These are phyloP conservation scores for Sanghuangporus baumii DNA, from an alignment of 1,284 basidiomycete species.

Conservation along the genomic window DNA sequence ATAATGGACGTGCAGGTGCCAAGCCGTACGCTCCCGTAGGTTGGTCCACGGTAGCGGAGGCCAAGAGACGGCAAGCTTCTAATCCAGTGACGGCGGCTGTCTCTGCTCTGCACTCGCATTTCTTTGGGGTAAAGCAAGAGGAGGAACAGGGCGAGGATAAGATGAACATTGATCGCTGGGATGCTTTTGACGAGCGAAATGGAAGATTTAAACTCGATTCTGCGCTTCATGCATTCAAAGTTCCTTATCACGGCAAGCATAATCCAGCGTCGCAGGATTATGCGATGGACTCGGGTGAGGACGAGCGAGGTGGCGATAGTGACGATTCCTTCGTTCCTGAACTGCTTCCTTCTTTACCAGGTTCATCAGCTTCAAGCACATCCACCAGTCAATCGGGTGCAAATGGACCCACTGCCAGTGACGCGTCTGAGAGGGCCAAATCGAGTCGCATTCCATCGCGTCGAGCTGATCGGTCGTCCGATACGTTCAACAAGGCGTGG, in stretches of 20 bases:
- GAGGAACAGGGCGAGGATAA: neutral
- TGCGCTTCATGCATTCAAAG: neutral
- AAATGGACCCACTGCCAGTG: neutral
- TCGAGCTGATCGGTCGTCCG: conserved; percentile 33
- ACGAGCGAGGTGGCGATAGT: neutral
- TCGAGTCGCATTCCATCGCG: neutral
- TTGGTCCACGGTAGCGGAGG: neutral
- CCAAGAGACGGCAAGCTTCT: neutral
- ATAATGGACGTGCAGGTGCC: neutral
- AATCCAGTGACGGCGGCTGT: conserved; percentile 5
- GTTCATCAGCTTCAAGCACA: neutral
- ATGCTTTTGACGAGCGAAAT: neutral
- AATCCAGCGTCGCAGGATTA: neutral
- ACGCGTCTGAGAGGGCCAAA: neutral
- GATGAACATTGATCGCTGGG: neutral
- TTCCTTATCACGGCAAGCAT: neutral
- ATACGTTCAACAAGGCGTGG: conserved; percentile 78
- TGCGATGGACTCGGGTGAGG: neutral
- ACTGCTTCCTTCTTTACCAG: neutral
- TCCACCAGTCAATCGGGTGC: neutral
- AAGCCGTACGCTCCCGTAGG: neutral
- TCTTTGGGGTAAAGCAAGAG: conserved; percentile 5
- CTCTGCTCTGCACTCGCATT: neutral
- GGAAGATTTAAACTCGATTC: neutral
- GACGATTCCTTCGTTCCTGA: conserved; percentile 1